phyloP scores from a whole-genome alignment of 2,329 filamentous ascomycete species.

The Beauveria sp. region DNA sequence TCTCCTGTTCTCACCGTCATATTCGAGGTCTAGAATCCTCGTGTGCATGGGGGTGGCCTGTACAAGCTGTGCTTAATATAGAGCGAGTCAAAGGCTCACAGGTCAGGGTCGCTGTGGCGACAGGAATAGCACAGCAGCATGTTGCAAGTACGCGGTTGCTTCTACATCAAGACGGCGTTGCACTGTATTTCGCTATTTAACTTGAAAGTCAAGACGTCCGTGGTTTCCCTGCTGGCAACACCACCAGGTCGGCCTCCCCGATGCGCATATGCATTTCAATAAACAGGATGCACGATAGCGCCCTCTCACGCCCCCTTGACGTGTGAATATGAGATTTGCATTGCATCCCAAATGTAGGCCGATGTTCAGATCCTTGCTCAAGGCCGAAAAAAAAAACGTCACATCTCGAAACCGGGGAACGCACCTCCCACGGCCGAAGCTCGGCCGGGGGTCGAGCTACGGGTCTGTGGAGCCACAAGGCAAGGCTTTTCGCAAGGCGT shows the following conservation, averaged over 20 bases:
- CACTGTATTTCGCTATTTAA: not conserved
- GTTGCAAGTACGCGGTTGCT: not conserved
- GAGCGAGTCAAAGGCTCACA: not conserved
- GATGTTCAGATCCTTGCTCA: not conserved
- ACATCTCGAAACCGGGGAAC: conserved; percentile 1
- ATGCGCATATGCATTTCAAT: not conserved
- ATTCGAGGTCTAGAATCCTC: not conserved
- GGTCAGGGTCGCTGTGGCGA: not conserved
- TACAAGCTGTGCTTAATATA: not conserved
- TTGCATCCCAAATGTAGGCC: not conserved
- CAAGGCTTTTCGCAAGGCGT: conserved; percentile 10
- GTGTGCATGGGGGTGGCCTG: not conserved
- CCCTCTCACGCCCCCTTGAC: not conserved
- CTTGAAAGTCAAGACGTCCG: not conserved
- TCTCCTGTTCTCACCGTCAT: not conserved
- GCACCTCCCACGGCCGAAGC: not conserved
- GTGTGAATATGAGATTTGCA: not conserved
- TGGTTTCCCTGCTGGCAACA: not conserved
- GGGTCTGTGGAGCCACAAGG: not conserved
- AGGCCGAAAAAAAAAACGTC: not conserved
- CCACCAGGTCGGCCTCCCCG: not conserved
- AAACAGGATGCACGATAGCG: not conserved
- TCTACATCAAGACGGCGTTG: not conserved
- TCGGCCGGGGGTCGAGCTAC: not conserved
- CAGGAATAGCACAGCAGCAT: not conserved